These are phyloP conservation scores for Mesembryanthemum crystallinum DNA, from an alignment of 148 eudicot genomes.

Conservation along the genomic window DNA sequence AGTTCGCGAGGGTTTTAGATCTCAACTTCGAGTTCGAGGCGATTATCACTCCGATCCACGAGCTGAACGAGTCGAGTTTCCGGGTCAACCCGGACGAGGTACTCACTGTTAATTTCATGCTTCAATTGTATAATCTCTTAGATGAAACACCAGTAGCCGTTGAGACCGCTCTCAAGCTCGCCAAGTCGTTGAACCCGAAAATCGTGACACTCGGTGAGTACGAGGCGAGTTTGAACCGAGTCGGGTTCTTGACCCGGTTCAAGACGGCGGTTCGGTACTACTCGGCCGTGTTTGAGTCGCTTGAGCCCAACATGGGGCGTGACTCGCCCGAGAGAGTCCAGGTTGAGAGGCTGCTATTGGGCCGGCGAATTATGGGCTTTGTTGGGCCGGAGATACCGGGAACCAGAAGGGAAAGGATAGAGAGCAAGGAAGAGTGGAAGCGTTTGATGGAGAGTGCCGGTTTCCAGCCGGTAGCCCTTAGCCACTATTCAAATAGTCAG, in stretches of 20 bases:
- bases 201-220: slow-evolving; percentile 81
- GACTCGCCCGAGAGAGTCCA: slow-evolving; percentile 58
- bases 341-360: slow-evolving; percentile 56
- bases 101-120: slow-evolving; percentile 81
- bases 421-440: slow-evolving; percentile 64
- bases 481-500: slow-evolving; percentile 85
- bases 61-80: slow-evolving; percentile 46
- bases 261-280: slow-evolving; percentile 59
- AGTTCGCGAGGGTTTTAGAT: slow-evolving; percentile 61
- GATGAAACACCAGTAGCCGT: slow-evolving; percentile 46
- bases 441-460: slow-evolving; percentile 62
- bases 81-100: slow-evolving; percentile 60
- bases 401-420: slow-evolving; percentile 58
- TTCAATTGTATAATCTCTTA: slow-evolving; percentile 64
- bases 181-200: slow-evolving; percentile 61
- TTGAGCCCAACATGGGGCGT: slow-evolving; percentile 62
- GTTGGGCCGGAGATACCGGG: slow-evolving; percentile 52
- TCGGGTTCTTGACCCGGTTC: slow-evolving; percentile 48
- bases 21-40: slow-evolving; percentile 66
- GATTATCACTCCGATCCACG: slow-evolving; percentile 46
- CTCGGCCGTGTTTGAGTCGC: slow-evolving; percentile 65
- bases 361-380: slow-evolving; percentile 53
- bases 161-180: slow-evolving; percentile 52
- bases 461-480: slow-evolving; percentile 53
- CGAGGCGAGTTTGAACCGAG: slow-evolving; percentile 70